Evolutionary conservation across 805 yeast species (phyloP).

Genomic region (Schwanniomyces yamadae): DNA sequence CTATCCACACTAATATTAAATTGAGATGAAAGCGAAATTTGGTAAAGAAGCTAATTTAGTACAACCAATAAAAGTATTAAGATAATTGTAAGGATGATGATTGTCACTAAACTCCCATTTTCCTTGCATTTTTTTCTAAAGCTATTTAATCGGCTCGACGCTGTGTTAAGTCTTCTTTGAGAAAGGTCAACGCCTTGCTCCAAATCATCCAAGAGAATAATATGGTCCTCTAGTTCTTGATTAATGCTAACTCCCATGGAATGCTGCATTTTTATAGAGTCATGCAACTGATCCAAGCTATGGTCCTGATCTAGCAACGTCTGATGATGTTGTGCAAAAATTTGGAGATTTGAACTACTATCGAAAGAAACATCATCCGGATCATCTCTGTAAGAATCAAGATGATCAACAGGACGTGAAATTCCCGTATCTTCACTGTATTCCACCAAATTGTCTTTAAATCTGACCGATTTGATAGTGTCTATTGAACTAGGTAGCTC

Average conservation of each 20-base stretch:
- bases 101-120: constrained; percentile 44
- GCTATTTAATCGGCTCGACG: constrained; percentile 27
- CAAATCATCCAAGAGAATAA: constrained; percentile 39
- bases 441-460: constrained; percentile 30
- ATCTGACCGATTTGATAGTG: constrained; percentile 34
- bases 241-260: constrained; percentile 39
- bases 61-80: constrained; percentile 41
- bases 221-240: constrained; percentile 41
- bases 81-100: constrained; percentile 39
- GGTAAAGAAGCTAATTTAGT: constrained; percentile 35
- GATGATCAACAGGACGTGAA: constrained; percentile 37
- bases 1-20: too few relatives aligned
- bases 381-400: constrained; percentile 37
- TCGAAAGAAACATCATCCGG: constrained; percentile 22
- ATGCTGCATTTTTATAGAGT: constrained; percentile 35
- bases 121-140: constrained; percentile 37
- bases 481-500: constrained; percentile 8
- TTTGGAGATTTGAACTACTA: constrained; percentile 33
- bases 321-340: constrained; percentile 45
- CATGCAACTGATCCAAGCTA: constrained; percentile 32
- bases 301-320: constrained; percentile 38
- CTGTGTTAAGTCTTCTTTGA: constrained; percentile 28
- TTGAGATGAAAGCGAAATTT: too few relatives aligned
- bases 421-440: constrained; percentile 20
- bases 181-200: constrained; percentile 42